Percentiles rank a stretch among this genome's conserved stretches.
These are phyloP conservation scores for Rhizopus delemar DNA, from an alignment of 371 early-diverging fungal genomes.

Conservation along the genomic window DNA sequence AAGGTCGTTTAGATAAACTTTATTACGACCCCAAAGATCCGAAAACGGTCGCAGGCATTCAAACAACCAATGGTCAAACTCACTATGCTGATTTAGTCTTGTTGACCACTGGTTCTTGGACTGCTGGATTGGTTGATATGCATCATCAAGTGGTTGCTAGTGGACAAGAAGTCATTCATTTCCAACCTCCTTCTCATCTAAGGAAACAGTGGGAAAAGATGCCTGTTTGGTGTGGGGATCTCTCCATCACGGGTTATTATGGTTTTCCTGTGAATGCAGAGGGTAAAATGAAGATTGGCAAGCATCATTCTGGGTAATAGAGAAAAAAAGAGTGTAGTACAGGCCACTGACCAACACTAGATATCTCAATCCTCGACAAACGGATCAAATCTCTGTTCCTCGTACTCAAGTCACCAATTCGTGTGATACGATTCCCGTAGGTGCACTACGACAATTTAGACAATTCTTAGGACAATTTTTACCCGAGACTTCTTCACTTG, in stretches of 20 bases:
- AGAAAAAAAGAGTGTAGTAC: neutral
- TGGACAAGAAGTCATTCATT: constrained; percentile 59
- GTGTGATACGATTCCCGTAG: constrained; percentile 42
- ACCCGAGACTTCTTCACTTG: constrained; percentile 33
- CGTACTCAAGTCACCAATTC: constrained; percentile 45
- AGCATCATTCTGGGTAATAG: constrained; percentile 46
- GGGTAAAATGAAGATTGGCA: constrained; percentile 46
- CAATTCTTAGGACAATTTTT: constrained; percentile 37
- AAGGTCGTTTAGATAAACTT: constrained; percentile 22
- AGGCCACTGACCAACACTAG: neutral
- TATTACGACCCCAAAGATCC: constrained; percentile 18
- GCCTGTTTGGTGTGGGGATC: constrained; percentile 61
- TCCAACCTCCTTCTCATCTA: constrained; percentile 27
- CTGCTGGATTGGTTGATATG: constrained; percentile 48
- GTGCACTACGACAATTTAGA: constrained; percentile 34
- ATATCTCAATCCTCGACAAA: constrained; percentile 30
- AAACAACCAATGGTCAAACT: constrained; percentile 41
- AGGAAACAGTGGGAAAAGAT: constrained; percentile 23
- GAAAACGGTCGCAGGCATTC: constrained; percentile 40
- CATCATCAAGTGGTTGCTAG: constrained; percentile 42
- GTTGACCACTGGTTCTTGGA: constrained; percentile 62
- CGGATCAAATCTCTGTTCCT: constrained; percentile 39
- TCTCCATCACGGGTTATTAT: constrained; percentile 45
- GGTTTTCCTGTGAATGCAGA: constrained; percentile 48
- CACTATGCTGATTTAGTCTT: constrained; percentile 48